Conservation (phyloP, 768 basidiomycete genomes). For the Suillus decipiens region DNA sequence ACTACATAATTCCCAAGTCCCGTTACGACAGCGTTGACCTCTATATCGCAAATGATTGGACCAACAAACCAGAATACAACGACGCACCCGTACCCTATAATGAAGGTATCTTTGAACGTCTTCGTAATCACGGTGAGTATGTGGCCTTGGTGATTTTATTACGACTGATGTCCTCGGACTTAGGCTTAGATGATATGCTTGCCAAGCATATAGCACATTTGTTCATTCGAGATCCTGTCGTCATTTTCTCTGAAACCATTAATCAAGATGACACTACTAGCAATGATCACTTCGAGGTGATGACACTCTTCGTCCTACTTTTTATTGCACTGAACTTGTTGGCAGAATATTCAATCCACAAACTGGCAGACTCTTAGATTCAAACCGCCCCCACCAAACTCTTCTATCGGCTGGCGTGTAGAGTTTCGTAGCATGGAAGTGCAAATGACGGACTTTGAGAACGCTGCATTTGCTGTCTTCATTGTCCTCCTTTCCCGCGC, state of each 20-base stretch:
- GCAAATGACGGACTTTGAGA: conserved; percentile 98
- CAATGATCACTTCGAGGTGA: conserved; percentile 94
- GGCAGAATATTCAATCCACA: conserved; percentile 95
- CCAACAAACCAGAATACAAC: conserved; percentile 92
- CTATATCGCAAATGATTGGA: conserved; percentile 86
- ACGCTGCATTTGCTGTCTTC: conserved; percentile 95
- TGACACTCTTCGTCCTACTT: conserved; percentile 6
- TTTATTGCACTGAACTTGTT: conserved; percentile 1
- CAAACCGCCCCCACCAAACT: conserved; percentile 95
- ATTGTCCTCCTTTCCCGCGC: conserved; percentile 92
- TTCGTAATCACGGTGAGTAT: conserved; percentile 70
- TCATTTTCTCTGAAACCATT: conserved; percentile 92
- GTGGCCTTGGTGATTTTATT: neutral
- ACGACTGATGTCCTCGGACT: conserved; percentile 4
- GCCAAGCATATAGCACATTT: conserved; percentile 93
- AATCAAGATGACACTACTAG: conserved; percentile 87
- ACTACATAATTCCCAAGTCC: conserved; percentile 88
- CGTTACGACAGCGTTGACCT: conserved; percentile 95
- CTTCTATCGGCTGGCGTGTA: conserved; percentile 95
- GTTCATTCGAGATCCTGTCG: conserved; percentile 96
- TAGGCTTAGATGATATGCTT: conserved; percentile 84
- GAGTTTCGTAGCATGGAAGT: conserved; percentile 99
- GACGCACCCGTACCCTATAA: conserved; percentile 85
- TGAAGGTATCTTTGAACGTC: conserved; percentile 66
- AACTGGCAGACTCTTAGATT: conserved; percentile 99